Evolutionary conservation across 257 asterid genomes (phyloP).

Genomic region (Nicotiana tomentosiformis): DNA sequence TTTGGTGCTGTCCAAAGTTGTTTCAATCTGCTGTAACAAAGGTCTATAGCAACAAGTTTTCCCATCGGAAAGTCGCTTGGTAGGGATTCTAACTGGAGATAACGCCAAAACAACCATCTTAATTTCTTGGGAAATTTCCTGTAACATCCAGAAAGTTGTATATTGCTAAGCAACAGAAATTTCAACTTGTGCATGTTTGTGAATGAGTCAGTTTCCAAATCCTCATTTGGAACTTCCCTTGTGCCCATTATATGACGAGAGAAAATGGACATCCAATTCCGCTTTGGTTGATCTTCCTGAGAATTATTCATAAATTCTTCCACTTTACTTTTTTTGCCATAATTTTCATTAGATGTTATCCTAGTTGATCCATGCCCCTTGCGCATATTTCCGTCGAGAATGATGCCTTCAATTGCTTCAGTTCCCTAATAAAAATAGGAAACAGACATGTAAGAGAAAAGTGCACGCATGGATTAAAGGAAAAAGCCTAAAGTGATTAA

Average conservation of each 20-base stretch:
- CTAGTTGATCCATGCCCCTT: not conserved
- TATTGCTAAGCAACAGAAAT: conserved; percentile 7
- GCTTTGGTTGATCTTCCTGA: not conserved
- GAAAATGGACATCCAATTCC: not conserved
- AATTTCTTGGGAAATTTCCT: conserved; percentile 15
- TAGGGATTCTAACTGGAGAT: not conserved
- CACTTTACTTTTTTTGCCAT: not conserved
- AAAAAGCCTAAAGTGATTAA: not conserved
- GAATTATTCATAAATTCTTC: not conserved
- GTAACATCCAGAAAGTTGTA: conserved; percentile 13
- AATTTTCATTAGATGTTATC: not conserved
- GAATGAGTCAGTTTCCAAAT: conserved; percentile 14
- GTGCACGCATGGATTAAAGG: not conserved
- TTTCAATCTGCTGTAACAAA: conserved; percentile 11
- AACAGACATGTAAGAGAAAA: not conserved
- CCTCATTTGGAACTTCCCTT: not conserved
- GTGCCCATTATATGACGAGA: not conserved
- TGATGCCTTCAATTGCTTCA: conserved; percentile 13
- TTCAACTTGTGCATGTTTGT: conserved; percentile 14
- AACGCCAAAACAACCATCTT: conserved; percentile 15
- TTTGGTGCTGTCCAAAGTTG: conserved; percentile 18
- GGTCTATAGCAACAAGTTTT: conserved; percentile 3
- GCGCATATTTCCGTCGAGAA: not conserved
- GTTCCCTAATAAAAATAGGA: conserved; percentile 7
- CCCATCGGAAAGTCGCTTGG: conserved; percentile 10